These are phyloP conservation scores for Suillus variegatus DNA, from an alignment of 768 basidiomycete genomes.

Conservation along the genomic window DNA sequence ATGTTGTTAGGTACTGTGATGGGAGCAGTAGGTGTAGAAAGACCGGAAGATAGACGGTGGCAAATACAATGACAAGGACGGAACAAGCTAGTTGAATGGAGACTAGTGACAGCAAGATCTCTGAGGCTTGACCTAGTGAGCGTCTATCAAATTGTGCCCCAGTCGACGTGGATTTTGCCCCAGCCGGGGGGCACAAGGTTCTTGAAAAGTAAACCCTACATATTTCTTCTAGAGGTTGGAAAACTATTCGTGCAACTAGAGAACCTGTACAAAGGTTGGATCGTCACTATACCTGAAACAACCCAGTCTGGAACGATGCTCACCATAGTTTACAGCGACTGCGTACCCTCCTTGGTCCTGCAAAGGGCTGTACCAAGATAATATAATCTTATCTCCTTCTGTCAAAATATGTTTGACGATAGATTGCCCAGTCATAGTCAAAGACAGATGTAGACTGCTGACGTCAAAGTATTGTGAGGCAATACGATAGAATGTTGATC, in stretches of 20 bases:
- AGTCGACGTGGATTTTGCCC: slow-evolving; percentile 8
- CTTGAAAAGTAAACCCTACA: slow-evolving; percentile 87
- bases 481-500: slow-evolving; percentile 4
- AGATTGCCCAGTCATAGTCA: slow-evolving; percentile 87
- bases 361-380: slow-evolving; percentile 82
- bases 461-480: slow-evolving; percentile 42
- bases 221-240: slow-evolving; percentile 96
- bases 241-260: slow-evolving; percentile 85
- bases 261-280: slow-evolving; percentile 59
- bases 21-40: slow-evolving; percentile 73
- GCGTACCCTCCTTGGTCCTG: slow-evolving; percentile 95
- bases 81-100: slow-evolving; percentile 67
- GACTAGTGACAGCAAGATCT: slow-evolving; percentile 58
- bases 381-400: slow-evolving; percentile 90
- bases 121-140: slow-evolving; percentile 43
- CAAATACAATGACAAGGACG: slow-evolving; percentile 72
- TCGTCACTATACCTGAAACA: neutral
- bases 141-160: slow-evolving; percentile 1
- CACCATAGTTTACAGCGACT: slow-evolving; percentile 94
- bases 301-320: slow-evolving; percentile 18
- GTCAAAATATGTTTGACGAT: slow-evolving; percentile 93
- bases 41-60: slow-evolving; percentile 72
- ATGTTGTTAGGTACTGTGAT: slow-evolving; percentile 65
- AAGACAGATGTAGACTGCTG: slow-evolving; percentile 59
- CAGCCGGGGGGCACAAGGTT: slow-evolving; percentile 38